Evolutionary conservation across 2,329 filamentous ascomycete genomes (phyloP).

Genomic region (Ophiostoma populinum): DNA sequence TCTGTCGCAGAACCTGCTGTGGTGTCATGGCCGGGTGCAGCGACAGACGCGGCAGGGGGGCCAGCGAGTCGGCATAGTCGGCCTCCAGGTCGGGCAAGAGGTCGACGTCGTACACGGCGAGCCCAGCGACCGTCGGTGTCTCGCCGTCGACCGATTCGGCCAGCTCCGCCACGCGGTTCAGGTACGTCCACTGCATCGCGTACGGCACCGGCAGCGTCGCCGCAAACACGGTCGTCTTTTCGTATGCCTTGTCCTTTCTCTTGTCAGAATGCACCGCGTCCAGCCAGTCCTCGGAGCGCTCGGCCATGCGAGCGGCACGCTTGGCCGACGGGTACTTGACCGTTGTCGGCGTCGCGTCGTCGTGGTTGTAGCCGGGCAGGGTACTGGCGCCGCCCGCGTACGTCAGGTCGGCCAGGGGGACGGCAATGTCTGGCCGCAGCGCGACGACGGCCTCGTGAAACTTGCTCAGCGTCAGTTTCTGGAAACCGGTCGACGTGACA

Average conservation of each 20-base stretch:
- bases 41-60: constrained; percentile 53
- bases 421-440: constrained; percentile 64
- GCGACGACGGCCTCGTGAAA: constrained; percentile 48
- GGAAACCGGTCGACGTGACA: constrained; percentile 76
- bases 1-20: constrained; percentile 58
- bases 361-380: not conserved
- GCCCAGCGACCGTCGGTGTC: constrained; percentile 38
- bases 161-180: constrained; percentile 46
- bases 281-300: constrained; percentile 72
- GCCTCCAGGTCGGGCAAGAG: constrained; percentile 50
- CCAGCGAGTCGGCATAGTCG: constrained; percentile 30
- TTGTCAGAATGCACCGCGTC: constrained; percentile 40
- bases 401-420: constrained; percentile 59
- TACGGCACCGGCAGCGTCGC: constrained; percentile 60
- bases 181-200: constrained; percentile 61
- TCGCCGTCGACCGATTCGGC: not conserved
- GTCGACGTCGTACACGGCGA: constrained; percentile 64
- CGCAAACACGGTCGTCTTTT: constrained; percentile 33
- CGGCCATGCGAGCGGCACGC: constrained; percentile 65
- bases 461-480: constrained; percentile 46
- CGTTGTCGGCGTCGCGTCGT: not conserved
- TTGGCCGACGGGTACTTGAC: constrained; percentile 36
- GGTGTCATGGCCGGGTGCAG: constrained; percentile 54
- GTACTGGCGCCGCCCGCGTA: constrained; percentile 18
- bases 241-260: constrained; percentile 5